Evolutionary conservation across 768 basidiomycete species (phyloP).

Genomic region (Cystofilobasidium capitatum): DNA sequence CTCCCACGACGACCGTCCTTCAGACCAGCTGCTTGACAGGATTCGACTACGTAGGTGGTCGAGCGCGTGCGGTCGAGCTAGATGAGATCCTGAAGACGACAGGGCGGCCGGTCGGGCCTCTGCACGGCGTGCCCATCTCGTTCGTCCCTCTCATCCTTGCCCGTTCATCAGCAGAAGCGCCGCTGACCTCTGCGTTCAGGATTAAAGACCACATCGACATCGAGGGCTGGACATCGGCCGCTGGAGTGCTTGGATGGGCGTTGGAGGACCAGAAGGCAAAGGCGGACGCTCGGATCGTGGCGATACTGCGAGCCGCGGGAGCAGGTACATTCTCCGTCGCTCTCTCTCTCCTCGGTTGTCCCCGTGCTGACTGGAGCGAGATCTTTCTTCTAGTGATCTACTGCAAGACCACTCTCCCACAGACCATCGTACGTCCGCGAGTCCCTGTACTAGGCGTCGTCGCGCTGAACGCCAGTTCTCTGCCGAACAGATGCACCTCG

Average conservation of each 20-base stretch:
- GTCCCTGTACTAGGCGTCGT: background rate
- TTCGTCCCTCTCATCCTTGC: slow-evolving; percentile 7
- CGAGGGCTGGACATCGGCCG: slow-evolving; percentile 1
- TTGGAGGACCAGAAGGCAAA: slow-evolving; percentile 21
- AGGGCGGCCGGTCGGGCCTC: slow-evolving; percentile 30
- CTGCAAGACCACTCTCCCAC: slow-evolving; percentile 32
- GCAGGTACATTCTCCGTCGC: slow-evolving; percentile 27
- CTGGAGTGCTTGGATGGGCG: slow-evolving; percentile 26
- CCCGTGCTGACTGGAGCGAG: no score
- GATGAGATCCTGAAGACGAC: slow-evolving; percentile 28
- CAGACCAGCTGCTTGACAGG: background rate
- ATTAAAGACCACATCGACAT: background rate
- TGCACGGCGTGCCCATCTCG: slow-evolving; percentile 34
- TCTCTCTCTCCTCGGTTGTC: no score
- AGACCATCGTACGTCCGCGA: slow-evolving; percentile 18
- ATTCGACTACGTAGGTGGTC: slow-evolving; percentile 24
- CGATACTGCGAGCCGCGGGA: slow-evolving; percentile 29
- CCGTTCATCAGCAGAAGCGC: background rate
- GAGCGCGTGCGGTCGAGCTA: slow-evolving; percentile 28
- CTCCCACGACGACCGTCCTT: background rate
- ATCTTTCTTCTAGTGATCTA: slow-evolving; percentile 29
- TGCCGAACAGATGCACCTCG: slow-evolving; percentile 34
- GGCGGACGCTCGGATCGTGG: slow-evolving; percentile 26
- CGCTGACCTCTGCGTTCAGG: background rate
- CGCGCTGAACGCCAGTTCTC: background rate